These are phyloP conservation scores for Magnaporthiopsis rhizophila DNA, from an alignment of 2,329 filamentous ascomycete genomes.

Conservation along the genomic window DNA sequence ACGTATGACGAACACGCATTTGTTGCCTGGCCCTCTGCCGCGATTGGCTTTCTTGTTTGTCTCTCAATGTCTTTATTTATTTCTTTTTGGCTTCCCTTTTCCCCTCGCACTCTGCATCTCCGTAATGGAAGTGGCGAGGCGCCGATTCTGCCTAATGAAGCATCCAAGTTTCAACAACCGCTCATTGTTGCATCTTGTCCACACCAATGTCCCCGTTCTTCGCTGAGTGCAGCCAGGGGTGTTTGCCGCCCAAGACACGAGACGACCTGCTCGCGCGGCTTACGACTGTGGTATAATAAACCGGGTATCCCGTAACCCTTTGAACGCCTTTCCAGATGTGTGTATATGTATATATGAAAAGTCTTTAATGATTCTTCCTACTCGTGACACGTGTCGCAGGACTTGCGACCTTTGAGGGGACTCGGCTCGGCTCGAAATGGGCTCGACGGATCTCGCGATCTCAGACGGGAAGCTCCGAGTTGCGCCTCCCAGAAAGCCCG, in stretches of 20 bases:
- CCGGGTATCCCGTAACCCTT: conserved; percentile 10
- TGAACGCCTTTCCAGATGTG: conserved; percentile 10
- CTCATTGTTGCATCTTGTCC: neutral
- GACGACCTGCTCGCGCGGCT: neutral
- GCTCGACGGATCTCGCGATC: neutral
- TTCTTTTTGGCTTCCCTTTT: neutral
- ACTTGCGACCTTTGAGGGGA: neutral
- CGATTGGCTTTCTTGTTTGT: neutral
- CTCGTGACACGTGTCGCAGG: neutral
- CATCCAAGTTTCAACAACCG: neutral
- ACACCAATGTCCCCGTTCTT: neutral
- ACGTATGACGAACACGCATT: neutral
- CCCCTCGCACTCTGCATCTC: neutral
- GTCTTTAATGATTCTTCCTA: neutral
- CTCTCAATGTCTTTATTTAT: neutral
- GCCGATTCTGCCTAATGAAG: neutral
- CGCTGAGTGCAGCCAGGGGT: neutral
- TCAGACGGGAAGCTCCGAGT: conserved; percentile 72
- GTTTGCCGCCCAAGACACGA: neutral
- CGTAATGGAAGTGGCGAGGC: neutral
- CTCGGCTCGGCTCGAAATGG: neutral
- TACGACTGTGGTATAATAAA: conserved; percentile 7
- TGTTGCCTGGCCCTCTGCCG: neutral
- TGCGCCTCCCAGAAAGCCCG: conserved; percentile 55
- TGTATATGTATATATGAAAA: conserved; percentile 12